These are phyloP conservation scores for Tinospora cordifolia DNA, from an alignment of 164 flowering plant genomes.

Conservation along the genomic window DNA sequence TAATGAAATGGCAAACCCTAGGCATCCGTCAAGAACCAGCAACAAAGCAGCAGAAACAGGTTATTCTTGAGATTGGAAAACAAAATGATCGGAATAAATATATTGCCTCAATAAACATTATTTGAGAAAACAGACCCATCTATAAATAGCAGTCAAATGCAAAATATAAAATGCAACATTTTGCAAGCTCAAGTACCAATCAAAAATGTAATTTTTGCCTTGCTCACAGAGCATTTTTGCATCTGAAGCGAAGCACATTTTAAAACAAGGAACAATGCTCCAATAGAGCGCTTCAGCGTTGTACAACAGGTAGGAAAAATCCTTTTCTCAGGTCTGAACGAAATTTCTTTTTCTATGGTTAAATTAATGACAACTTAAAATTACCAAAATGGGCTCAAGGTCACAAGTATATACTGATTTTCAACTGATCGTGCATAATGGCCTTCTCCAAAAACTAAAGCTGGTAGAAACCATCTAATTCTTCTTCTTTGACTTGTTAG, in stretches of 20 bases:
- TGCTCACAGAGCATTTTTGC: background rate
- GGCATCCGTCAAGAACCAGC: no score
- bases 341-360: background rate
- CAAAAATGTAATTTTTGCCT: slow-evolving; percentile 14
- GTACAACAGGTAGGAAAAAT: background rate
- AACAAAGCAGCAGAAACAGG: no score
- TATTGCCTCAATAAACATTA: no score
- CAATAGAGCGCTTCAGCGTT: background rate
- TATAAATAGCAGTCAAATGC: no score
- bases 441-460: background rate
- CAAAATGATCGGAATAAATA: no score
- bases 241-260: no score
- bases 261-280: background rate
- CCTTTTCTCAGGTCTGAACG: background rate
- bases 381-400: background rate
- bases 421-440: background rate
- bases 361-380: background rate
- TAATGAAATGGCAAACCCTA: no score
- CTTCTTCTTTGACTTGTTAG: slow-evolving; percentile 77
- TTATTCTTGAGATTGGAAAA: no score
- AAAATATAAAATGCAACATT: background rate
- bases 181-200: background rate
- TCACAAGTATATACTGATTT: no score
- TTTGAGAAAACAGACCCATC: no score
- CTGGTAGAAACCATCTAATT: slow-evolving; percentile 29